Conservation (phyloP, 768 basidiomycete genomes). For the Tylopilus vinaceipallidus region DNA sequence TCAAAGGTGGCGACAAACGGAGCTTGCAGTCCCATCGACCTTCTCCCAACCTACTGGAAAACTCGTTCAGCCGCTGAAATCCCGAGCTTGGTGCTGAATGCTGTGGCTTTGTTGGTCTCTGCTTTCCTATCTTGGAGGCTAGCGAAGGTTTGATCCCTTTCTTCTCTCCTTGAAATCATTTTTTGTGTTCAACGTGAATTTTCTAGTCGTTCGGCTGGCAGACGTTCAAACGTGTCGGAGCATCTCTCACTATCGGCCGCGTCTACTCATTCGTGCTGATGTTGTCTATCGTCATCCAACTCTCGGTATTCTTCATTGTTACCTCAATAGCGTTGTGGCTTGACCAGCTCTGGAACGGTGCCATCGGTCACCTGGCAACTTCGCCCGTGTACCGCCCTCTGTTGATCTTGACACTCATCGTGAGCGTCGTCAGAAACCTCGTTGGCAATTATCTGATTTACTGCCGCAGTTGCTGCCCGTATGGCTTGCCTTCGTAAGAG, state of each 20-base stretch:
- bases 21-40: conserved; percentile 53
- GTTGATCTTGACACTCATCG: conserved; percentile 55
- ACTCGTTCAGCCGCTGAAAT: conserved; percentile 60
- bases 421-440: conserved; percentile 39
- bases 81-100: conserved; percentile 60
- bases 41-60: conserved; percentile 67
- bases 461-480: conserved; percentile 55
- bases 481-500: conserved; percentile 60
- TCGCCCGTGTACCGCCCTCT: conserved; percentile 51
- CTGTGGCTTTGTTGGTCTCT: conserved; percentile 56
- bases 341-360: conserved; percentile 69
- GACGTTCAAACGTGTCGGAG: conserved; percentile 84
- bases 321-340: conserved; percentile 72
- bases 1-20: conserved; percentile 57
- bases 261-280: conserved; percentile 71
- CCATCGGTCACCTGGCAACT: conserved; percentile 54
- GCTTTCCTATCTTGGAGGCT: conserved; percentile 69
- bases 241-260: conserved; percentile 68
- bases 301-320: conserved; percentile 77
- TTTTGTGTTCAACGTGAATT: neutral
- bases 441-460: neutral
- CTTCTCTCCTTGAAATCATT: neutral
- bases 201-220: conserved; percentile 75
- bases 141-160: conserved; percentile 57
- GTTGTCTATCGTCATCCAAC: conserved; percentile 69